Percentiles rank a stretch among this genome's conserved stretches.
Evolutionary conservation across 2,329 filamentous ascomycete genomes (phyloP).

Genomic region (Hypoxylon sp.): DNA sequence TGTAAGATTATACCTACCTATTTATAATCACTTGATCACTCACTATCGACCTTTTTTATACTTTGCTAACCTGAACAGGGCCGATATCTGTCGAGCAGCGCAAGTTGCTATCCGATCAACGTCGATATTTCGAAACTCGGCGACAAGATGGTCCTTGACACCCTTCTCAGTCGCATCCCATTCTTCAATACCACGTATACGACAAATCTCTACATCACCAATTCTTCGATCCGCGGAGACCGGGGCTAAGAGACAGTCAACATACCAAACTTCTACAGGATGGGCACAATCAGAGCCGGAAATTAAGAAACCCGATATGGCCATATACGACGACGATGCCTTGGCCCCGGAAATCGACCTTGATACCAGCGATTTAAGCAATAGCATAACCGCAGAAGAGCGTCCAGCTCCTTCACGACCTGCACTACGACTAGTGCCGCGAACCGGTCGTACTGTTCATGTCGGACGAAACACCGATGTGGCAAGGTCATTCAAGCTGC

Average conservation of each 20-base stretch:
- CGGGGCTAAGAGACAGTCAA: background rate
- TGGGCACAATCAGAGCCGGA: too few relatives aligned
- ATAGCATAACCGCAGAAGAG: conserved; percentile 26
- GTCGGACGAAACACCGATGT: conserved; percentile 55
- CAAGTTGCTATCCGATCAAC: conserved; percentile 39
- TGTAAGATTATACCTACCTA: too few relatives aligned
- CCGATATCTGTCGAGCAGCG: conserved; percentile 41
- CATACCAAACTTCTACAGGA: too few relatives aligned
- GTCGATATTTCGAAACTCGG: conserved; percentile 35
- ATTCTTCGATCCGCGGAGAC: conserved; percentile 12
- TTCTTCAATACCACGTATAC: conserved; percentile 10
- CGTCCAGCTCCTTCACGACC: conserved; percentile 30
- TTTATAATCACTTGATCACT: too few relatives aligned
- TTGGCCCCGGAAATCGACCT: conserved; percentile 43
- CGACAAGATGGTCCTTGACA: conserved; percentile 32
- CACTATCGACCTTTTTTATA: too few relatives aligned
- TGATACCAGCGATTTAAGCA: conserved; percentile 41
- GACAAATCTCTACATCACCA: conserved; percentile 33
- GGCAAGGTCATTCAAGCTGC: conserved; percentile 54
- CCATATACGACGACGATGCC: conserved; percentile 27
- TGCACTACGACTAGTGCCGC: conserved; percentile 51
- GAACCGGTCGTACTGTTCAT: conserved; percentile 55
- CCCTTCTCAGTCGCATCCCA: conserved; percentile 12
- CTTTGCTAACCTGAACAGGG: conserved; percentile 30
- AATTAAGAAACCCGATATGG: conserved; percentile 38